Evolutionary conservation across 2,329 filamentous ascomycete species (phyloP).

Genomic region (Colletotrichum tamarilloi): DNA sequence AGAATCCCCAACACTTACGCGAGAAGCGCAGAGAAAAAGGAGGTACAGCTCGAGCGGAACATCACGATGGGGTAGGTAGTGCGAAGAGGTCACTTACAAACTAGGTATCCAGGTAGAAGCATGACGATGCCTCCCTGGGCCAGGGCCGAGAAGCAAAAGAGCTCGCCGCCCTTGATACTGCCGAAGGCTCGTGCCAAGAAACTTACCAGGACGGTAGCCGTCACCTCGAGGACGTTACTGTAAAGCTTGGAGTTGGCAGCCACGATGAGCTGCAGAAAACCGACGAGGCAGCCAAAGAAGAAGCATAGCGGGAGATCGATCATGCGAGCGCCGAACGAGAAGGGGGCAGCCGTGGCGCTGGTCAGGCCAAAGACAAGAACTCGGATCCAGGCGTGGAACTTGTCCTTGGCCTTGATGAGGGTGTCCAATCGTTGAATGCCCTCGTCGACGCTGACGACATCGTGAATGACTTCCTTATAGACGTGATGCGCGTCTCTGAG

Average conservation of each 20-base stretch:
- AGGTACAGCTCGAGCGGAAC: not conserved
- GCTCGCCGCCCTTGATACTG: conserved; percentile 60
- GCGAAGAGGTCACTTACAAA: conserved; percentile 52
- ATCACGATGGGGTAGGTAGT: not conserved
- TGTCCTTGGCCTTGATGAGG: conserved; percentile 65
- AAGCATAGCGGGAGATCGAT: conserved; percentile 81
- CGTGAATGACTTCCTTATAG: conserved; percentile 74
- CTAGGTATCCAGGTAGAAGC: conserved; percentile 73
- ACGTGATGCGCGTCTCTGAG: conserved; percentile 70
- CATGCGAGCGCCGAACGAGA: conserved; percentile 77
- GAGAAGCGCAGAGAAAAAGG: conserved; percentile 42
- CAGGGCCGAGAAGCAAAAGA: conserved; percentile 75
- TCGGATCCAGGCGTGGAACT: conserved; percentile 62
- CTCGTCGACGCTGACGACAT: conserved; percentile 68
- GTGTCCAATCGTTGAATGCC: conserved; percentile 64
- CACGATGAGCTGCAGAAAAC: conserved; percentile 76
- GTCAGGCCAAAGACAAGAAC: conserved; percentile 79
- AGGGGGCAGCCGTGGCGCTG: conserved; percentile 77
- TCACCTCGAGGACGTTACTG: conserved; percentile 73
- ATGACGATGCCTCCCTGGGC: conserved; percentile 74
- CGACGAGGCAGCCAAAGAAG: conserved; percentile 75
- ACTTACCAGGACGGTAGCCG: conserved; percentile 69
- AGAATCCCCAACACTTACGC: conserved; percentile 6
- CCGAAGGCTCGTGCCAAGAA: conserved; percentile 73
- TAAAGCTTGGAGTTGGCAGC: conserved; percentile 77